Conservation (phyloP, 768 basidiomycete species). For the Cubamyces lactineus region DNA sequence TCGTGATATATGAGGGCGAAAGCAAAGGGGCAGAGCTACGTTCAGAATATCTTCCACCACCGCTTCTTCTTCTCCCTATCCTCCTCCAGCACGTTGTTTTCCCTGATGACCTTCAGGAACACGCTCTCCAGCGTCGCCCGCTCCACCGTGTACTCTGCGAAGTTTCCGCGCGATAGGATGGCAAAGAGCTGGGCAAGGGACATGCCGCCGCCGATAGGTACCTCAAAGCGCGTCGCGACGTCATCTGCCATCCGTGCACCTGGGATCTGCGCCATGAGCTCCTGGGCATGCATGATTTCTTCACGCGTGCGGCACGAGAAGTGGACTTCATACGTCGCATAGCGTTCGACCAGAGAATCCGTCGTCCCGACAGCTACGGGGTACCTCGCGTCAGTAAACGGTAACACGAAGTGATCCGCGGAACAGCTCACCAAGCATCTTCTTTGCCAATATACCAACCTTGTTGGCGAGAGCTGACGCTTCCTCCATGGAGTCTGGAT, state of each 20-base stretch:
- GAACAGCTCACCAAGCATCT: conserved; percentile 58
- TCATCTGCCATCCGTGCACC: conserved; percentile 70
- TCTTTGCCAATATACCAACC: conserved; percentile 76
- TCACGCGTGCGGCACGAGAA: conserved; percentile 68
- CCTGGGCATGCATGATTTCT: conserved; percentile 58
- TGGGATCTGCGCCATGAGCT: conserved; percentile 63
- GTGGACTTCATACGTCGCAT: conserved; percentile 78
- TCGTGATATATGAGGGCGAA: neutral
- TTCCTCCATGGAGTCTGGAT: conserved; percentile 80
- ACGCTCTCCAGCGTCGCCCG: conserved; percentile 71
- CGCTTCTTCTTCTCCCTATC: conserved; percentile 31
- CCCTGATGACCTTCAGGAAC: conserved; percentile 70
- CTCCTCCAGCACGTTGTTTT: conserved; percentile 59
- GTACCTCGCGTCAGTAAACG: conserved; percentile 6
- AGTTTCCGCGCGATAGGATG: conserved; percentile 53
- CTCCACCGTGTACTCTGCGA: conserved; percentile 72
- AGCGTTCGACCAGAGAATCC: conserved; percentile 61
- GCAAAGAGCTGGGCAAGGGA: conserved; percentile 64
- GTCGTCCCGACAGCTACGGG: conserved; percentile 66
- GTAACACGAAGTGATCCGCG: neutral
- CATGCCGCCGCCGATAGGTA: conserved; percentile 53
- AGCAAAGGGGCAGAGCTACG: neutral
- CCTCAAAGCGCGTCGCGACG: conserved; percentile 76
- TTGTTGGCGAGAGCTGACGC: conserved; percentile 75
- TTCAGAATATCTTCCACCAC: conserved; percentile 25